Evolutionary conservation across 345 rosid species (phyloP), one percentile per base, ranked within the genome.

Genomic region (Gossypium turneri): DNA sequence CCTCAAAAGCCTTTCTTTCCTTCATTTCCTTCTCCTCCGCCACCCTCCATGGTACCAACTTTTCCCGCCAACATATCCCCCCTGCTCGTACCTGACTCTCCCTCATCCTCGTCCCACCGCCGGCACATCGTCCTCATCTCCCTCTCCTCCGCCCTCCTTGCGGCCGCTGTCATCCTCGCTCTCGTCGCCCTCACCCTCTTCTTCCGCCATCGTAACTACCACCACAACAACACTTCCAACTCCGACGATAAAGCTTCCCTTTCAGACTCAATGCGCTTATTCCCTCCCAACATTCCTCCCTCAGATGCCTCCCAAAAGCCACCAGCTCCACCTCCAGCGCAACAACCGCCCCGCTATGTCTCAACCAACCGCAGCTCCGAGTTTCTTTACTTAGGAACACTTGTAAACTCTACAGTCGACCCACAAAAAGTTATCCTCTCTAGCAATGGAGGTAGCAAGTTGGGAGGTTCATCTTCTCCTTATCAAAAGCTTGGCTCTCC

Each of bases 61-160:
- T 91, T 95, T 68, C 99, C 99, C 55, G 97, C 99, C 69, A 93
- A 95, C 85, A 87, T 92, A 60, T 90, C 98, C 66, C 87, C 93
- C 58, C 86, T 93, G 60, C 88, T 88, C 78, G 60, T 88, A 67
- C 97, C 98, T 20, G 81, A 81, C 19, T 78, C 84, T 12, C 76
- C 85, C 43, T 76, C 86, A 74, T 34, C 78, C 22, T 56, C 77
- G 13, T 27, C 78, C 38, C 51, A 84, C 76, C 81, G 60, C 75
- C 82, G 68, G 53, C 87, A 70, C 48, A 66, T 85, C 53, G 58
- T 84, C 20, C 77, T 86, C 70, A 62, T 90, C 61, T 77, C 90
- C 64, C 62, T 90, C 73, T 82, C 93, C 51, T 75, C 88, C 66
- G 82, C 93, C 45, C 80, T 85, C 47, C 83, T 92, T 75, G 82